Evolutionary conservation across 345 rosid species (phyloP).

Genomic region (Salix suchowensis): DNA sequence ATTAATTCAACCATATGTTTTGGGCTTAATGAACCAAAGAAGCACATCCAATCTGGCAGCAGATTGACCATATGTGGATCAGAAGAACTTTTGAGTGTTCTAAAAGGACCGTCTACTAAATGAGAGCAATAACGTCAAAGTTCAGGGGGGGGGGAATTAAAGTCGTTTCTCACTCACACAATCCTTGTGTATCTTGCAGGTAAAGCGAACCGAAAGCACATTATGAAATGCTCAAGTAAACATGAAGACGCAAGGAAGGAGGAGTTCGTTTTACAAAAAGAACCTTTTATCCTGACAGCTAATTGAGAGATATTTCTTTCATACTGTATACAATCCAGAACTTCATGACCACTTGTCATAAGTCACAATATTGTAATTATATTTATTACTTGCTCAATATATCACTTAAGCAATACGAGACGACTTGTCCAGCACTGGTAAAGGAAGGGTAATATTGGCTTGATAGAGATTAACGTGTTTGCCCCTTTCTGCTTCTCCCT

Average conservation of each 20-base stretch:
- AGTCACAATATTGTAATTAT: not conserved
- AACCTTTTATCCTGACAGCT: conserved; percentile 1
- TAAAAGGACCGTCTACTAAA: not conserved
- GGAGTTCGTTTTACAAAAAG: not conserved
- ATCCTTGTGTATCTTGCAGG: conserved; percentile 43
- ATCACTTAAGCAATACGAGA: not conserved
- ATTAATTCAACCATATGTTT: not conserved
- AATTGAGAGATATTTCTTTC: not conserved
- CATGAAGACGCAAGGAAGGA: not conserved
- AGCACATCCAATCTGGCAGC: not conserved
- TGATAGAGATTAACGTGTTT: not conserved
- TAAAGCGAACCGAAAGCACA: conserved; percentile 54
- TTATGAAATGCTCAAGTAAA: conserved; percentile 38
- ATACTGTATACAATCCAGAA: not conserved
- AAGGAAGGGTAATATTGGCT: not conserved
- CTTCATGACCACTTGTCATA: not conserved
- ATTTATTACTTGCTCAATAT: not conserved
- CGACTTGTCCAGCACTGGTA: not conserved
- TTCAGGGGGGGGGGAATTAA: not conserved
- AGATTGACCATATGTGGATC: not conserved
- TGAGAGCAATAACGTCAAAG: not conserved
- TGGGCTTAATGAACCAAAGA: no score
- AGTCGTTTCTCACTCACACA: conserved; percentile 7
- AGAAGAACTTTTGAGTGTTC: not conserved
- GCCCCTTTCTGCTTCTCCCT: not conserved